Conservation (phyloP, 2,329 filamentous ascomycete species). For the Bipolaris gigantea region DNA sequence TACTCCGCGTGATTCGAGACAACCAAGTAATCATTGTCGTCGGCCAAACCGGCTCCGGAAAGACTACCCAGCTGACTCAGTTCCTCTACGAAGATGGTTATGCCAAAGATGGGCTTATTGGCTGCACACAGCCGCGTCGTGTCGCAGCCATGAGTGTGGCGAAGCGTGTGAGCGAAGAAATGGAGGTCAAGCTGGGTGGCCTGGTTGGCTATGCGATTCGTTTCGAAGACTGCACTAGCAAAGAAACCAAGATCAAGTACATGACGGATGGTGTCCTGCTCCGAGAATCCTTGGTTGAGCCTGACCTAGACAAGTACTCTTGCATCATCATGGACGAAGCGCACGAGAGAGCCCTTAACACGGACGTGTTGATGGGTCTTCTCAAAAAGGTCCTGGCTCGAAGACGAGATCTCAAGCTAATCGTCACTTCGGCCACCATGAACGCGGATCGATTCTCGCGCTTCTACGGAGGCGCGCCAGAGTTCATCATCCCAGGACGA, state of each 20-base stretch:
- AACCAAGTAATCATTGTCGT: slow-evolving; percentile 98
- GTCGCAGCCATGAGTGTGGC: slow-evolving; percentile 99
- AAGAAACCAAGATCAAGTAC: slow-evolving; percentile 95
- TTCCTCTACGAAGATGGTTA: slow-evolving; percentile 97
- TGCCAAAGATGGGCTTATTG: slow-evolving; percentile 83
- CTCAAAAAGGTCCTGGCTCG: slow-evolving; percentile 96
- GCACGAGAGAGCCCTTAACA: slow-evolving; percentile 94
- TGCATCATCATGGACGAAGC: slow-evolving; percentile 99
- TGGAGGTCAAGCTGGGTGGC: slow-evolving; percentile 88
- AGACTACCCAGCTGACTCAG: slow-evolving; percentile 96
- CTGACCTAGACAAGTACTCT: slow-evolving; percentile 92
- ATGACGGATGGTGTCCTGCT: slow-evolving; percentile 98
- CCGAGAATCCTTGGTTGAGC: slow-evolving; percentile 88
- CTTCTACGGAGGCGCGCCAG: slow-evolving; percentile 93
- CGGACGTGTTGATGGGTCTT: slow-evolving; percentile 93
- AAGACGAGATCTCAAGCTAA: slow-evolving; percentile 88
- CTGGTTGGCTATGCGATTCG: slow-evolving; percentile 95
- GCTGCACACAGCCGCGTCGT: slow-evolving; percentile 92
- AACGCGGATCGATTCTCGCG: slow-evolving; percentile 94
- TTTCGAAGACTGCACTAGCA: slow-evolving; percentile 97
- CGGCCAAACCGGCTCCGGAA: slow-evolving; percentile 94
- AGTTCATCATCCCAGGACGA: slow-evolving; percentile 92
- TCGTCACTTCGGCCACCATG: slow-evolving; percentile 98
- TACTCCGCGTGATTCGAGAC: slow-evolving; percentile 88
- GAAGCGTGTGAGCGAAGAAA: slow-evolving; percentile 96